Evolutionary conservation across 2,329 filamentous ascomycete species (phyloP), one percentile per base, ranked within the genome.

Genomic region (Ophiostoma angusticollis): DNA sequence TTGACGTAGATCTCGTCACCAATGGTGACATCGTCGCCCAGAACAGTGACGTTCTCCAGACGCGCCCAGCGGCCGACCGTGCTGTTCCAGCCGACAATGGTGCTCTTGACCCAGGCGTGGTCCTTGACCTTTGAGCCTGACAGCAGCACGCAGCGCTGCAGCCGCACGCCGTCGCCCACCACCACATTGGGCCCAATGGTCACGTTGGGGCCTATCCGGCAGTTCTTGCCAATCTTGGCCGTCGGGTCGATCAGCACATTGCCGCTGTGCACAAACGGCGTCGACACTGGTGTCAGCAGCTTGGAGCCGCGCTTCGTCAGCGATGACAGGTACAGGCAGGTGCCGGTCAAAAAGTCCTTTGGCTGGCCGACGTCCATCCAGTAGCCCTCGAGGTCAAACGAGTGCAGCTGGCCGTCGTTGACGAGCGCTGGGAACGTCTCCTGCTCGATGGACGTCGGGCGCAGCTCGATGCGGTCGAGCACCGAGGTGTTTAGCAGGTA

Each of bases 331-430:
- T 95, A 96, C 46, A 98, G 73, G 65, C 89, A 96, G 45, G 91
- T 96, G 47, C 89, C 89, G 17, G 82, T 85, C 40, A 98, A 70
- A 74, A 96, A 98, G 59, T 98, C 89, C 70, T 96, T 98, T 52
- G 89, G 89, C 65, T 98, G 89, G 53, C 89, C 89, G 48, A 98
- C 85, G 53, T 96, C 89, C 89, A 96, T 96, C 89, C 89, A 96
- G 76, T 93, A 96, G 52, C 89, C 86, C 50, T 95, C 86, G 22
- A 96, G 76, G 58, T 96, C 89, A 58, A 93, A 95, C 2, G 85
- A 94, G 72, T 96, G 89, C 47, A 96, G 69, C 62, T 89, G 75
- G 49, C 85, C 85, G 54, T 95, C 89, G 54, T 73, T 78, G 63
- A 83, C 83, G 60, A 96, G 91, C 52, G 84, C 78, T 33, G 89